Conservation (phyloP, 495 filamentous ascomycete species). For the Umbilicaria muhlenbergii region DNA sequence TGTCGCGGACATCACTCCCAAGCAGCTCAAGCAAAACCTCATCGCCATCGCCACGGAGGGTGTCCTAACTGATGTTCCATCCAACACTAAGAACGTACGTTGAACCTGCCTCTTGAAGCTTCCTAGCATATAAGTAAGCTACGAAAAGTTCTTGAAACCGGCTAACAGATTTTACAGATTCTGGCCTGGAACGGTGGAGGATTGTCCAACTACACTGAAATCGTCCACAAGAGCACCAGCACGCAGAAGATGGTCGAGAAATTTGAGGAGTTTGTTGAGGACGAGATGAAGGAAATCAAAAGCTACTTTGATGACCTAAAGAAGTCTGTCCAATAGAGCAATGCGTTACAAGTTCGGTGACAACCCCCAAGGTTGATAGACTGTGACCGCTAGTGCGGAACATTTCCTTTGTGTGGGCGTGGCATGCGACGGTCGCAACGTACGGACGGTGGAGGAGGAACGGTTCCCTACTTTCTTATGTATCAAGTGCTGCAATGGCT, state of each 20-base stretch:
- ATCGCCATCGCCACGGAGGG: constrained; percentile 69
- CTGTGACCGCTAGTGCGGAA: no score
- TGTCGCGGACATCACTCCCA: constrained; percentile 76
- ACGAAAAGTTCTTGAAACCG: not conserved
- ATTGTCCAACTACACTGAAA: constrained; percentile 73
- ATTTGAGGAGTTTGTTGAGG: constrained; percentile 37
- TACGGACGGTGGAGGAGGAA: no score
- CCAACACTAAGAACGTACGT: constrained; percentile 64
- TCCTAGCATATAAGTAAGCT: not conserved
- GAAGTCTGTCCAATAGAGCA: not conserved
- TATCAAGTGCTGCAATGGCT: no score
- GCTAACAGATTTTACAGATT: constrained; percentile 39
- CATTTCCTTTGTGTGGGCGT: no score
- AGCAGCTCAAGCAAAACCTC: constrained; percentile 82
- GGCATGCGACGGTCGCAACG: no score
- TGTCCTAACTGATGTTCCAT: constrained; percentile 70
- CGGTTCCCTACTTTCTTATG: no score
- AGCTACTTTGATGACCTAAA: constrained; percentile 20
- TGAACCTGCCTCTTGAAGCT: not conserved
- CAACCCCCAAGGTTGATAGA: not conserved
- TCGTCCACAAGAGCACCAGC: constrained; percentile 49
- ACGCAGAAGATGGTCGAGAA: constrained; percentile 21
- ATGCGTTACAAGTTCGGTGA: no score
- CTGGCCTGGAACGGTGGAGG: constrained; percentile 99
- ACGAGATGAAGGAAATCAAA: constrained; percentile 23